Conservation (phyloP, 2,329 filamentous ascomycete species). For the Sarocladium strictum region DNA sequence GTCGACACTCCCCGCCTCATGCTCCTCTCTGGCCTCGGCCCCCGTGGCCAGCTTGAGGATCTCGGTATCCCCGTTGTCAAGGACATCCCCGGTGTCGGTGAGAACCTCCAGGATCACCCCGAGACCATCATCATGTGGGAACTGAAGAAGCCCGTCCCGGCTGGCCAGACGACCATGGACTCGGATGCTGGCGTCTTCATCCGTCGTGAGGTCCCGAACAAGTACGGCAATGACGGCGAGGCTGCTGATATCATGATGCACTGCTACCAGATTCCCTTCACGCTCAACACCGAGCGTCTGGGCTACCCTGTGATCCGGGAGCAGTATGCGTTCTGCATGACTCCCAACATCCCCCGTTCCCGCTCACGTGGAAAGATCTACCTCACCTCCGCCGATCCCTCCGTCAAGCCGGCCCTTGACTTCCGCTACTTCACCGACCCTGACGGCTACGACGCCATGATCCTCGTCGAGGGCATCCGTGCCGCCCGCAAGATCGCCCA, state of each 20-base stretch:
- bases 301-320: conserved; percentile 60
- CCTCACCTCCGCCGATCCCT: conserved; percentile 68
- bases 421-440: conserved; percentile 87
- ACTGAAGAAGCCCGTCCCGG: conserved; percentile 68
- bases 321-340: conserved; percentile 87
- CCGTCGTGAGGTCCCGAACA: conserved; percentile 67
- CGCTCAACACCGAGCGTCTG: conserved; percentile 74
- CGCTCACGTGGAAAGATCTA: conserved; percentile 72
- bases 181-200: conserved; percentile 86
- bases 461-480: conserved; percentile 70
- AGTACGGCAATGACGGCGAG: conserved; percentile 61
- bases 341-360: conserved; percentile 81
- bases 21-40: conserved; percentile 52
- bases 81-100: conserved; percentile 53
- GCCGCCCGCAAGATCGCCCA: conserved; percentile 72
- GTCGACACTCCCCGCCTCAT: conserved; percentile 71
- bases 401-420: conserved; percentile 75
- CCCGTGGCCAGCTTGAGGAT: conserved; percentile 44
- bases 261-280: conserved; percentile 93
- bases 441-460: conserved; percentile 78
- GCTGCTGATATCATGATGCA: conserved; percentile 92
- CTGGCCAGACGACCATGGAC: conserved; percentile 84
- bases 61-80: conserved; percentile 50
- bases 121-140: conserved; percentile 65
- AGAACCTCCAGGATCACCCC: conserved; percentile 56